Evolutionary conservation across 129 eudicot species (phyloP), one percentile per base, ranked within the genome.

Genomic region (Flaveria robusta): DNA sequence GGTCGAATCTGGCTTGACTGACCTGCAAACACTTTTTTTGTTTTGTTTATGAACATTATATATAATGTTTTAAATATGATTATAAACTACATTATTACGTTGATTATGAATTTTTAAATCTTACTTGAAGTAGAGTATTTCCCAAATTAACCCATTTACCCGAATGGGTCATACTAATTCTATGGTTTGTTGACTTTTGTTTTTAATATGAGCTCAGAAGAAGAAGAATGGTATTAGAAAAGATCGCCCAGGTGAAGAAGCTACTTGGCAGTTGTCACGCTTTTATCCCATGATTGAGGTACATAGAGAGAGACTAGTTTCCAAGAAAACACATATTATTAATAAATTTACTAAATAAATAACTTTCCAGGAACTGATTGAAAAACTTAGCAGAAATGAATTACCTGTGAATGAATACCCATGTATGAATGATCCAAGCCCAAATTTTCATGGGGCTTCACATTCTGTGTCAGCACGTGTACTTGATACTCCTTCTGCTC

Each of bases 241-340:
- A 85, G 98, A 94, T 20, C 89, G 97, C 13, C 63, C 83, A 42
- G 93, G 86, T 75, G 96, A 89, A 89, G 92, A 89, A 86, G 72
- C 77, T 39, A 22, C 84, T 22, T 94, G 98, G 98, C 96, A 88
- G 76, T 60, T 94, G 72, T 87, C 96, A 10, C 97, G 97, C 45
- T 94, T 94, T 74, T 94, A 94, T 84, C 98, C 98, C 65, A 66
- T 89, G 74, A 81, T 94, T 70, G 98, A 94, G 96, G 98, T 94
- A 82, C 39, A 64, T 27, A 80, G 20, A 14, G 9, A 13, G 34
- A 56, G 37, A 23, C 24, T 37, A 34, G 34, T 72, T 55, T 66
- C 22, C 54, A 71, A 73, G 39, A 24, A 55, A 52, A 54, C 26
- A 56, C 11, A 13, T 76, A 7, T 41, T 22, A 22, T 65, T 7